Evolutionary conservation across 768 basidiomycete species (phyloP), one percentile per base, ranked within the genome.

Genomic region (Crepidotus variabilis): DNA sequence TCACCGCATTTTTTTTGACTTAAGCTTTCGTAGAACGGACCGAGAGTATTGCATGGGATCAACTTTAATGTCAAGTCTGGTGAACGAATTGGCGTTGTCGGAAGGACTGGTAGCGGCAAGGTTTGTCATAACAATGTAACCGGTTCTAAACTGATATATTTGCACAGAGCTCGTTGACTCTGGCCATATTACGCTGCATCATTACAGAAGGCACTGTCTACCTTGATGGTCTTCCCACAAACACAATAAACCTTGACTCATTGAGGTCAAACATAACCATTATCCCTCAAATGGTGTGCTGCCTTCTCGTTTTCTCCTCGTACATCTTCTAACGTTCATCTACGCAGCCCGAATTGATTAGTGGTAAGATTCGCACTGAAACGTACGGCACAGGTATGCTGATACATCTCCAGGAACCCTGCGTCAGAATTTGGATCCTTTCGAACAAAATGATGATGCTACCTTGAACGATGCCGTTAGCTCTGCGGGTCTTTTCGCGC

Each of bases 391-490:
- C 11, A 20, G 20, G 18, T 6, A 14, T 9, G 9, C 28, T 13
- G 28, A 24, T 14, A 2, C 23, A 24, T 34, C 18, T 24, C 2
- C 18, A 86, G 87, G 22, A 33, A 81, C 82, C 4, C 69, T 89
- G 0, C 72, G 87, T 8, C 78, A 78, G 58, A 89, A 90, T 62
- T 67, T 88, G 16, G 87, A 88, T 63, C 86, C 85, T 0, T 87
- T 87, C 61, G 72, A 76, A 13, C 77, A 83, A 51, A 76, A 83
- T 59, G 79, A 83, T 2, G 86, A 87, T 64, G 68, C 68, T 1
- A 69, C 60, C 14, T 56, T 78, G 52, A 76, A 77, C 50, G 68
- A 70, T 43, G 72, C 77, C 7, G 61, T 78, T 7, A 71, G 70
- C 9, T 68, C 79, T 20, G 69, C 76, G 47, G 77, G 77, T 13